Percentiles rank a stretch among this genome's conserved stretches.
Conservation (phyloP, 169 alveolate genomes). For the Fabrea salina region DNA sequence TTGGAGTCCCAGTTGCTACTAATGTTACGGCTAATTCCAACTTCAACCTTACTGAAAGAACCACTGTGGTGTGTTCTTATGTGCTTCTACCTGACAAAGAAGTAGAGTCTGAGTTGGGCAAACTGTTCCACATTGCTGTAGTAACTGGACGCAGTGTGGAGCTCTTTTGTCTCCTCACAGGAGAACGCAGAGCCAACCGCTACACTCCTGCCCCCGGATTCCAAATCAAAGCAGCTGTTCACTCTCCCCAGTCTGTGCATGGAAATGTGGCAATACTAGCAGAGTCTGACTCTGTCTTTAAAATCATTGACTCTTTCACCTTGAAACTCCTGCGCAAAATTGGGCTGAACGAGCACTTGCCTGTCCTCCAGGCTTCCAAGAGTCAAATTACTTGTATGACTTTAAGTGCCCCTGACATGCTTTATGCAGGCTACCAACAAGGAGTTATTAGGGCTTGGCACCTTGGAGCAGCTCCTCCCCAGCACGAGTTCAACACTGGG, state of each 20-base stretch:
- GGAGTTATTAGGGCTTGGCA: conserved; percentile 24
- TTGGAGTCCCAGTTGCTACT: too few relatives aligned
- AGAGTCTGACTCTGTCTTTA: not conserved
- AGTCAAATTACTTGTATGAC: not conserved
- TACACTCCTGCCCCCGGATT: not conserved
- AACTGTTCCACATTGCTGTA: not conserved
- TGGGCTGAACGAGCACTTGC: not conserved
- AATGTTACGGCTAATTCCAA: too few relatives aligned
- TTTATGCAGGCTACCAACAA: conserved; percentile 18
- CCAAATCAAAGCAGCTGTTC: not conserved
- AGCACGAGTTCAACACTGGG: not conserved
- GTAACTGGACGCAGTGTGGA: conserved; percentile 1
- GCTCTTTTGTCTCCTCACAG: conserved; percentile 26
- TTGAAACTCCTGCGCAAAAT: not conserved
- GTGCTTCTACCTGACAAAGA: not conserved
- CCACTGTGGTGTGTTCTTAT: not conserved
- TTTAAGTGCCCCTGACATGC: conserved; percentile 16
- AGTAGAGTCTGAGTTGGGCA: not conserved
- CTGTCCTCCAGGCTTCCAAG: not conserved
- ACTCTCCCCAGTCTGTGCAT: not conserved
- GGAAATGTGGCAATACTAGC: not conserved
- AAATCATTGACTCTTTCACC: conserved; percentile 1
- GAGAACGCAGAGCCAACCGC: not conserved
- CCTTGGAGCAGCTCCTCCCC: not conserved
- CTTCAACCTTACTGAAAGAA: too few relatives aligned